Conservation (phyloP, 306 rosid species). For the Prinsepia uniflora region DNA sequence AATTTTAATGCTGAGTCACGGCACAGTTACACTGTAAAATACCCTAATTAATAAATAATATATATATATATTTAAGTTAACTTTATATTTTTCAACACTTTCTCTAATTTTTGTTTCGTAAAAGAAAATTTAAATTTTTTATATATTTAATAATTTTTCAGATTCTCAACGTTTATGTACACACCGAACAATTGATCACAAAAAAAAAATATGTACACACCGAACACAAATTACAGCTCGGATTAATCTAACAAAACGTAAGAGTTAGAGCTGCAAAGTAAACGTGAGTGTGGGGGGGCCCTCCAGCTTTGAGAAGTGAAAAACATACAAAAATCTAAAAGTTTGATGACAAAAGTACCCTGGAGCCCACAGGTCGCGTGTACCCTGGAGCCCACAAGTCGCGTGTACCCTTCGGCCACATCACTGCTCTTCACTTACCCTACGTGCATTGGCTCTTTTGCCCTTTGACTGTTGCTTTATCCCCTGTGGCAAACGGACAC, state of each 20-base stretch:
- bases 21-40: neutral
- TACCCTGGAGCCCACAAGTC: no score
- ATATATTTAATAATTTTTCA: neutral
- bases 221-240: neutral
- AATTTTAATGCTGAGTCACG: neutral
- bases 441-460: neutral
- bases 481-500: neutral
- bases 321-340: neutral
- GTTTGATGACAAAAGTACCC: neutral
- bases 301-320: neutral
- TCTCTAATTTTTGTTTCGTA: no score
- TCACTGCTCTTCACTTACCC: neutral
- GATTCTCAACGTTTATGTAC: neutral
- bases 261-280: neutral
- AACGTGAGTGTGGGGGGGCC: constrained; percentile 7
- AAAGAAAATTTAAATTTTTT: no score
- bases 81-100: no score
- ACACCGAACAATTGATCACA: no score
- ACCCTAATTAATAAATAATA: no score
- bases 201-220: no score
- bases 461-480: neutral
- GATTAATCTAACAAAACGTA: no score
- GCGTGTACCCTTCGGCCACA: no score
- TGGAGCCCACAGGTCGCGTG: neutral
- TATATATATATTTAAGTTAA: no score